Evolutionary conservation across 2,329 filamentous ascomycete genomes (phyloP), one percentile per base, ranked within the genome.

Genomic region (Juglanconis juglandina): DNA sequence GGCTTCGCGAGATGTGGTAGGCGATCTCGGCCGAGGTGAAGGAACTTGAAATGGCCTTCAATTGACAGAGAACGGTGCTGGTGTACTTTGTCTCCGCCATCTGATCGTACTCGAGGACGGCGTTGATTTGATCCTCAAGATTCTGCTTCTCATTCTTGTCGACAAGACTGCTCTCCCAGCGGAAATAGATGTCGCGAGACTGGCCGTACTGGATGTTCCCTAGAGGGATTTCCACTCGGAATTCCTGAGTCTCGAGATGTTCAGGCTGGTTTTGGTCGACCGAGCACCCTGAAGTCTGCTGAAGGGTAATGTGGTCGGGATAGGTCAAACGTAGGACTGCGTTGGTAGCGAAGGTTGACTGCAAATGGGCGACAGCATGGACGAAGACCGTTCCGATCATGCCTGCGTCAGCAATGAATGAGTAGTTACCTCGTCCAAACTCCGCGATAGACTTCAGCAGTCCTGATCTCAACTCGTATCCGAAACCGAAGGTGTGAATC

Each of bases 301-400:
- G 63, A 0, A 85, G 61, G 2, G 70, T 58, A 4, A 83, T 55
- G 0, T 66, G 63, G 2, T 66, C 59, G 0, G 76, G 70, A 53
- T 77, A 79, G 0, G 66, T 71, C 24, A 87, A 61, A 2, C 69
- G 70, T 2, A 87, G 68, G 0, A 66, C 71, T 3, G 79, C 79
- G 1, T 75, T 72, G 4, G 74, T 80, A 2, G 83, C 83, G 62
- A 79, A 86, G 0, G 84, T 87, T 2, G 80, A 78, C 65, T 85
- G 84, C 2, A 87, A 68, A 64, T 87, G 86, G 17, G 85, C 84
- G 2, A 87, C 77, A 2, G 85, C 82, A 65, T 87, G 83, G 3
- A 86, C 77, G 62, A 87, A 87, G 3, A 85, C 82, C 3, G 85
- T 87, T 3, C 81, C 76, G 61, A 87, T 82, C 83, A 87, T 86